A percentile compares a stretch with the other conserved stretches of the same genome.
Evolutionary conservation across 129 eudicot species (phyloP).

Genomic region (Lactuca sativa): DNA sequence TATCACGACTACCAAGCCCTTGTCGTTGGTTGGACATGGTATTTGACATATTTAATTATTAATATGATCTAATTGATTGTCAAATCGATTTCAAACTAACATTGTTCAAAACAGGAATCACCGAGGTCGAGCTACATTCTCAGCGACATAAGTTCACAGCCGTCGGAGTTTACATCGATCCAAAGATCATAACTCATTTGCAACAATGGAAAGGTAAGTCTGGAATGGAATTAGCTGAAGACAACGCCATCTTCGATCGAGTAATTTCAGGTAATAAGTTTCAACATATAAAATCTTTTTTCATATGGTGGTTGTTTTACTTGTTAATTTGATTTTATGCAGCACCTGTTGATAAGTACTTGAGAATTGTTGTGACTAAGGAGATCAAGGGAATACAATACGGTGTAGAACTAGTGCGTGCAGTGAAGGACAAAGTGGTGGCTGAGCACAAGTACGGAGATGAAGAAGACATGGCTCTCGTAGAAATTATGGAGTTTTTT

Average conservation of each 20-base stretch:
- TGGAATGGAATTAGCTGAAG: slow-evolving; percentile 57
- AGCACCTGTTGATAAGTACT: slow-evolving; percentile 73
- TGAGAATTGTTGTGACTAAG: slow-evolving; percentile 85
- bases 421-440: slow-evolving; percentile 89
- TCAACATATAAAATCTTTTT: too few species aligned
- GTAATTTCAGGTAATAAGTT: slow-evolving; percentile 49
- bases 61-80: not conserved
- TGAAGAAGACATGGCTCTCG: slow-evolving; percentile 79
- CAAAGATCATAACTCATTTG: slow-evolving; percentile 51
- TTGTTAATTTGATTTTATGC: not conserved
- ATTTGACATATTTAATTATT: not conserved
- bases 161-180: slow-evolving; percentile 82
- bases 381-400: slow-evolving; percentile 94
- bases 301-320: not conserved
- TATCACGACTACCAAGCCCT: slow-evolving; percentile 52
- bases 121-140: slow-evolving; percentile 90
- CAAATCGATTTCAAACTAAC: not conserved
- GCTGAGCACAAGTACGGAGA: slow-evolving; percentile 85
- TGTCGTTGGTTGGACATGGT: slow-evolving; percentile 81
- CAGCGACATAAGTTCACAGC: slow-evolving; percentile 91
- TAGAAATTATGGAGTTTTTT: slow-evolving; percentile 58
- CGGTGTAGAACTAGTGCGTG: slow-evolving; percentile 84
- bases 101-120: slow-evolving; percentile 52
- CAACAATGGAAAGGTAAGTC: slow-evolving; percentile 86
- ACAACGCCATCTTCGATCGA: slow-evolving; percentile 77